Evolutionary conservation across 2,329 filamentous ascomycete species (phyloP).

Genomic region (Microsporum ferrugineum): DNA sequence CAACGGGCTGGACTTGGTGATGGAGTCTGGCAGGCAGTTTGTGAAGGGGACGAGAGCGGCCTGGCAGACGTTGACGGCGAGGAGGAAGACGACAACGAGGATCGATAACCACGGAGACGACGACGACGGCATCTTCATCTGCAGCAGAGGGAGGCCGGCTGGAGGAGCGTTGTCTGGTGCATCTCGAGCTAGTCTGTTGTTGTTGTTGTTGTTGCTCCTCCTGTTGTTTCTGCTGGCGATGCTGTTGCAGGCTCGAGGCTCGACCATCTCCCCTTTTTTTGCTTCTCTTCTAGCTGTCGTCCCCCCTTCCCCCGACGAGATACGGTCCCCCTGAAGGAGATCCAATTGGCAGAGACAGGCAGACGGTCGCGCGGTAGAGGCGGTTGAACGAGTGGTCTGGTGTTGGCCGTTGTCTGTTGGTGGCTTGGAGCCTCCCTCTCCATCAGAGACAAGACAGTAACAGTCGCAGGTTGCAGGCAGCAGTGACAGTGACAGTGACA

Average conservation of each 20-base stretch:
- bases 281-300: background rate
- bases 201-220: background rate
- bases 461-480: too few species aligned
- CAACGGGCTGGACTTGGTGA: slow-evolving; percentile 47
- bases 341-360: background rate
- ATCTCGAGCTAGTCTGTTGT: background rate
- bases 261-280: background rate
- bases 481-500: too few species aligned
- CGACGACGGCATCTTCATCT: background rate
- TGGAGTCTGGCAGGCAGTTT: slow-evolving; percentile 62
- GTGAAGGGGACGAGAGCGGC: slow-evolving; percentile 65
- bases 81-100: slow-evolving; percentile 3
- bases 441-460: background rate
- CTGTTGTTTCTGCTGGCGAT: background rate
- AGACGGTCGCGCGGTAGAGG: background rate
- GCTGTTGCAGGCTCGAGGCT: background rate
- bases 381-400: background rate
- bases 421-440: slow-evolving; percentile 1
- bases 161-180: background rate
- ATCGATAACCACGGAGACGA: background rate
- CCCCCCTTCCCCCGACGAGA: too few species aligned
- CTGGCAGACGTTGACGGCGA: slow-evolving; percentile 20
- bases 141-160: background rate
- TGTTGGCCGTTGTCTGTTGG: slow-evolving; percentile 3
- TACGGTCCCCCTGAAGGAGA: background rate